These are phyloP conservation scores for Tremellales sp. DNA, from an alignment of 1,284 basidiomycete species.

Conservation along the genomic window DNA sequence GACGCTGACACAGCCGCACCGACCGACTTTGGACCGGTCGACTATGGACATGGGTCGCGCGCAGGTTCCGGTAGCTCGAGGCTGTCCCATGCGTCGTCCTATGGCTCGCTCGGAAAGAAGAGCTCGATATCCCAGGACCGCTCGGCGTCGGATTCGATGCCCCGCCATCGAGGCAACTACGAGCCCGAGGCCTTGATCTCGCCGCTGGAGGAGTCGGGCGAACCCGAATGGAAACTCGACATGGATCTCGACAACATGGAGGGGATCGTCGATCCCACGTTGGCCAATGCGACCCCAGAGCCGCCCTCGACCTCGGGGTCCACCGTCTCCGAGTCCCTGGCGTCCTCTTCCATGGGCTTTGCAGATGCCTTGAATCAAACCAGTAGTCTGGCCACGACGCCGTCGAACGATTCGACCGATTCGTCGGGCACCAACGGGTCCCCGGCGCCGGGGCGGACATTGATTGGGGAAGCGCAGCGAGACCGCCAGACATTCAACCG, in stretches of 20 bases:
- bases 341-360: conserved; percentile 18
- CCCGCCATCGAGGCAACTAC: conserved; percentile 14
- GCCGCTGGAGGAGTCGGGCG: conserved; percentile 32
- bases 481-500: conserved; percentile 20
- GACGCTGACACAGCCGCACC: conserved; percentile 4
- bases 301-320: background rate
- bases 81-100: conserved; percentile 21
- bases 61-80: conserved; percentile 22
- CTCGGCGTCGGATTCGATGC: conserved; percentile 3
- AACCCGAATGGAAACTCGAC: conserved; percentile 58
- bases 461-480: conserved; percentile 20
- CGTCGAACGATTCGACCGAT: conserved; percentile 9
- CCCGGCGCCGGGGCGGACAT: conserved; percentile 4
- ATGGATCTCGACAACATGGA: conserved; percentile 77
- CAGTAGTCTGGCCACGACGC: conserved; percentile 15
- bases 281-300: conserved; percentile 26
- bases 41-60: conserved; percentile 18
- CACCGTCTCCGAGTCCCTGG: conserved; percentile 8
- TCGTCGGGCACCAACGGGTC: conserved; percentile 12
- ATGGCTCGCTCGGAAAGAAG: conserved; percentile 13
- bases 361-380: conserved; percentile 30
- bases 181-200: conserved; percentile 27
- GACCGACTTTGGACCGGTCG: conserved; percentile 18
- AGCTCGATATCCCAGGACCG: conserved; percentile 6
- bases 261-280: conserved; percentile 66